Evolutionary conservation across 1,284 basidiomycete genomes (phyloP).

Genomic region (Fomitopsis schrenkii): DNA sequence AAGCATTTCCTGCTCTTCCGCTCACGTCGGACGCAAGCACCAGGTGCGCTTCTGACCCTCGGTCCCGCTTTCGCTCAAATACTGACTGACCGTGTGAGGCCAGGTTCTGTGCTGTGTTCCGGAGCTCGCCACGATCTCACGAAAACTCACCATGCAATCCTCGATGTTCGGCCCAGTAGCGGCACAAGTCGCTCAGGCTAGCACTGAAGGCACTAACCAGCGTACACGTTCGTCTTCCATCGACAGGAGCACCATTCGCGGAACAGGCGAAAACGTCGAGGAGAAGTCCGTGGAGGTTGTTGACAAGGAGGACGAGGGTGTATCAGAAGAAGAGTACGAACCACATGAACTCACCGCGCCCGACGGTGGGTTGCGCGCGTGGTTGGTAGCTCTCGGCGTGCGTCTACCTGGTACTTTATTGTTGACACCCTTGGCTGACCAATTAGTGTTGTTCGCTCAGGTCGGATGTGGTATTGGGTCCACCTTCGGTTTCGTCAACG

Average conservation of each 20-base stretch:
- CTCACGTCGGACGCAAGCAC: background rate
- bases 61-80: background rate
- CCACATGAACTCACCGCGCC: constrained; percentile 19
- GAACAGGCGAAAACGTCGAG: background rate
- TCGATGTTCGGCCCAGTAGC: background rate
- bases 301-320: background rate
- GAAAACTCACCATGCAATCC: background rate
- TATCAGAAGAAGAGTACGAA: background rate
- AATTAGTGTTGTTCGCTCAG: background rate
- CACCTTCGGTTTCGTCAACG: constrained; percentile 39
- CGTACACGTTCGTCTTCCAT: background rate
- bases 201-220: no score
- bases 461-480: constrained; percentile 25
- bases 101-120: background rate
- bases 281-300: background rate
- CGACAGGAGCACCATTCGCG: constrained; percentile 1
- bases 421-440: background rate
- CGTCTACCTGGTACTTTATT: constrained; percentile 10
- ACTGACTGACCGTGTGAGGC: background rate
- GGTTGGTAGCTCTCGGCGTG: constrained; percentile 36
- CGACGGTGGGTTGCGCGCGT: constrained; percentile 38
- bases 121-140: background rate
- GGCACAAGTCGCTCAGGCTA: no score
- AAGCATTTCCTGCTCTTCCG: background rate
- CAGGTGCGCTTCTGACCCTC: background rate